Evolutionary conservation across 768 basidiomycete genomes (phyloP), one percentile per base, ranked within the genome.

Genomic region (Boletellus ananas): DNA sequence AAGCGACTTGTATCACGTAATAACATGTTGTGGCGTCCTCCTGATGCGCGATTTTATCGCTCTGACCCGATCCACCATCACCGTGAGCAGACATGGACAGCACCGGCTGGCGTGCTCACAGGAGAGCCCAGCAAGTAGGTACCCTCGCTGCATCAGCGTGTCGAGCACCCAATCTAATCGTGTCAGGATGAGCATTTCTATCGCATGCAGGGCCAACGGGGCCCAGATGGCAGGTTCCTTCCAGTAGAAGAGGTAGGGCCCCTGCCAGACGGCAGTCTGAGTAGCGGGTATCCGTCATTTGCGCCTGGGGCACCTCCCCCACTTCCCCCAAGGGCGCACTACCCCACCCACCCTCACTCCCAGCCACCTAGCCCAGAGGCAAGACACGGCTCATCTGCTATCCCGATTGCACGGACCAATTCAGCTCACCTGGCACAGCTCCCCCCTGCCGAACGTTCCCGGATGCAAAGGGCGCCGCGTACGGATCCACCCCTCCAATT

Each of bases 401-500:
- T 21, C 11, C 49, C 56, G 18, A 35, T 49, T 20, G 20, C 48
- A 27, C 51, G 46, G 34, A 47, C 52, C 1, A 49, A 48, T n/a
- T 57, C 55, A 34, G 56, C 72, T 18, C 67, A 75, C 46, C 67
- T 84, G 46, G 72, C 79, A 8, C 74, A 71, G 29, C 70, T 87
- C 67, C 72, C 71, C 36, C 77, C 87, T 1, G 76, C 81, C 34
- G 85, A 90, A 57, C 74, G 87, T 39, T 81, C 88, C n/a, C 70
- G 78, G 43, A 68, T 72, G 7, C 71, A 84, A 34, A 73, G 74
- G 44, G 72, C 79, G 6, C 79, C 79, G 17, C 74, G 81, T 36
- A 94, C 90, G 87, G 70, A 84, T 18, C 93, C 93, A 9, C 79
- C 87, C 67, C 76, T 96, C 23, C 85, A 88, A 66, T 80, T 94